Evolutionary conservation across 768 basidiomycete genomes (phyloP).

Genomic region (Mycena chlorophos): DNA sequence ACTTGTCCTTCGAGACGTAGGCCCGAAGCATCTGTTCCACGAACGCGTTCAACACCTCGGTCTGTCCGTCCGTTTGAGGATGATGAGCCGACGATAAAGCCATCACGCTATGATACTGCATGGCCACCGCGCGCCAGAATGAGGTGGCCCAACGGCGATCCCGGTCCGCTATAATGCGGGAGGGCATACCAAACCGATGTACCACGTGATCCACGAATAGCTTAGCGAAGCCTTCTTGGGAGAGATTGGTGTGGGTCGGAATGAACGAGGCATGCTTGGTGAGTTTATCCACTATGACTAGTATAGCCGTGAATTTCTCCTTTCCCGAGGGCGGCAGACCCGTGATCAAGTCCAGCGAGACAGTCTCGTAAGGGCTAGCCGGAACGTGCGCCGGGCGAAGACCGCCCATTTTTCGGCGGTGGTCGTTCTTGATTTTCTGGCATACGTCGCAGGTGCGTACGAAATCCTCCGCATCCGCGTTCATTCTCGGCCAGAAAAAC

Average conservation of each 20-base stretch:
- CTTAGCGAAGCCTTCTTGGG: background rate
- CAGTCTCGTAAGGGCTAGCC: background rate
- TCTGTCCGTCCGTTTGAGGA: too few species aligned
- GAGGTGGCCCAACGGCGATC: too few species aligned
- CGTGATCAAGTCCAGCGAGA: background rate
- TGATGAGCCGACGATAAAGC: constrained; percentile 25
- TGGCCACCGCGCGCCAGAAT: background rate
- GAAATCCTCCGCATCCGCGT: background rate
- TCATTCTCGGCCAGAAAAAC: constrained; percentile 2
- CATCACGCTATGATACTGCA: background rate
- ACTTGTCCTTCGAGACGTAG: constrained; percentile 24
- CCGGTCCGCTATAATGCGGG: too few species aligned
- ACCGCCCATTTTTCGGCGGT: too few species aligned
- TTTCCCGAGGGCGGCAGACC: constrained; percentile 8
- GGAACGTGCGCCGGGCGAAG: background rate
- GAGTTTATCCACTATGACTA: constrained; percentile 31
- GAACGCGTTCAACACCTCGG: too few species aligned
- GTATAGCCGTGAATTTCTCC: constrained; percentile 20
- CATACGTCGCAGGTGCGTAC: background rate
- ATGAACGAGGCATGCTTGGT: constrained; percentile 38
- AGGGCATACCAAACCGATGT: background rate
- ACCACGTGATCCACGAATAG: background rate
- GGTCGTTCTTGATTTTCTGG: background rate
- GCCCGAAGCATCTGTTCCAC: too few species aligned
- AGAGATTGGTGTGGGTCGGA: constrained; percentile 20